Base-by-base conservation (phyloP, 306 rosid species). In the Citrullus amarus region DNA sequence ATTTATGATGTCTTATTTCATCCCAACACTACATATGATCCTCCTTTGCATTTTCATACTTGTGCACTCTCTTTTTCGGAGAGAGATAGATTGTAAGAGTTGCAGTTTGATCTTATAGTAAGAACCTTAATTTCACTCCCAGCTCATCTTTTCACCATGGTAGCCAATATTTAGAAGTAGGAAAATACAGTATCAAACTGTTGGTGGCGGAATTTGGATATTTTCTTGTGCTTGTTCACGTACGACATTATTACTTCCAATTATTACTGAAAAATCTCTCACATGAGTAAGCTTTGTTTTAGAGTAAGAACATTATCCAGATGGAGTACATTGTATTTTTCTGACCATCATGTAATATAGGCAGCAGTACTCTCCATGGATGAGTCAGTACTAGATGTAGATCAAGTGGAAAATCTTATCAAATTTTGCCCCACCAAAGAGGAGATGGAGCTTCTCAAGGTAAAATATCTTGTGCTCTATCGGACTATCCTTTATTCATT, bases 381-480 rank as follows among this genome's bases (percentile, higher is more conserved):
- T 85, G 97, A 90, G 44, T 88, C 99, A 4, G 91, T 89, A 83
- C 88, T 96, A 85, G 98, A 96, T 78, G 88, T 86, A 86, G 99
- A 96, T 82, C 98, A 96, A 86, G 98, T 96, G 88, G 99, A 96
- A 63, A 96, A 91, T 88, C 96, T 96, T 41, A 88, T 89, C 44
- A 96, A 91, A 85, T 96, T 90, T 88, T 96, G 99, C 82, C 99
- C 99, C 54, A 92, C 99, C 74, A 92, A 92, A 84, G 99, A 96
- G 80, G 99, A 96, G 86, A 96, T 92, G 96, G 98, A 96, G 69
- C 97, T 91, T 85, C 89, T 96, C 80, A 96, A 90, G 99, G 99
- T 96, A 81, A 79, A 80, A 65, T 76, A 83, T 84, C 50, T 41
- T 56, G 53, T 56, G 17, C 36, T 38, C 51, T 51, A 22, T 22